Conservation (phyloP, 176 grass and related monocot genomes). For the Tillandsia fasciculata region DNA sequence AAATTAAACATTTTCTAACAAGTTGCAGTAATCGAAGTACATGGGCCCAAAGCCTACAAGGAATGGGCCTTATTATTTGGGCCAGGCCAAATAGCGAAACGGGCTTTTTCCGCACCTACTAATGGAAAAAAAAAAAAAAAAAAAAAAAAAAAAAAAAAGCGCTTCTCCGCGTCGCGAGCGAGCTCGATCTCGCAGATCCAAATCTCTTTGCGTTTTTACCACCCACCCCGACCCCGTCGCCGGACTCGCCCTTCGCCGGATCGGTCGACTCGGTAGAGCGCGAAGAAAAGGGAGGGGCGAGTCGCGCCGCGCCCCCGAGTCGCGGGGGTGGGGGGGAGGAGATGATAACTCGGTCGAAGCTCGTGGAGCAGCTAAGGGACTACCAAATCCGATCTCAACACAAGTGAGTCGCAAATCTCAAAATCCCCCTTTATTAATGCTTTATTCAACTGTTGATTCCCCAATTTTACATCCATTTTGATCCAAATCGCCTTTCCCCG, state of each 20-base stretch:
- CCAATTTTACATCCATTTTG: not conserved
- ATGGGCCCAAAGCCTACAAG: too few relatives aligned
- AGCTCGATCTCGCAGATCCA: not conserved
- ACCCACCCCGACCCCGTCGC: not conserved
- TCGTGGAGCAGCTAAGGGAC: constrained; percentile 95
- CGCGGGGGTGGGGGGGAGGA: constrained; percentile 8
- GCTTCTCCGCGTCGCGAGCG: not conserved
- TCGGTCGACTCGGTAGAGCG: constrained; percentile 7
- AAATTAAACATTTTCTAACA: too few relatives aligned
- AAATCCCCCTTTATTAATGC: not conserved
- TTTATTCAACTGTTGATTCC: not conserved
- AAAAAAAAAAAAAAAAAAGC: not conserved
- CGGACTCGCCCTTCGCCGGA: not conserved
- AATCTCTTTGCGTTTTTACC: not conserved
- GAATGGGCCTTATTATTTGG: too few relatives aligned
- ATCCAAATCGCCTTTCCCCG: too few relatives aligned
- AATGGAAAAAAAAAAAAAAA: not conserved
- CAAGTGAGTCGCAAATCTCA: constrained; percentile 43
- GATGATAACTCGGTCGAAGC: constrained; percentile 98
- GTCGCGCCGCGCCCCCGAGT: not conserved
- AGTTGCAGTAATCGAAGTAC: too few relatives aligned
- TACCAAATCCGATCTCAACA: constrained; percentile 99
- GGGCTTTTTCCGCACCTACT: not conserved
- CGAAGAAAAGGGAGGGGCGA: constrained; percentile 9
- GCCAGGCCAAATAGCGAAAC: not conserved